Conservation (phyloP, 2,329 filamentous ascomycete genomes). For the Botrytis elliptica region DNA sequence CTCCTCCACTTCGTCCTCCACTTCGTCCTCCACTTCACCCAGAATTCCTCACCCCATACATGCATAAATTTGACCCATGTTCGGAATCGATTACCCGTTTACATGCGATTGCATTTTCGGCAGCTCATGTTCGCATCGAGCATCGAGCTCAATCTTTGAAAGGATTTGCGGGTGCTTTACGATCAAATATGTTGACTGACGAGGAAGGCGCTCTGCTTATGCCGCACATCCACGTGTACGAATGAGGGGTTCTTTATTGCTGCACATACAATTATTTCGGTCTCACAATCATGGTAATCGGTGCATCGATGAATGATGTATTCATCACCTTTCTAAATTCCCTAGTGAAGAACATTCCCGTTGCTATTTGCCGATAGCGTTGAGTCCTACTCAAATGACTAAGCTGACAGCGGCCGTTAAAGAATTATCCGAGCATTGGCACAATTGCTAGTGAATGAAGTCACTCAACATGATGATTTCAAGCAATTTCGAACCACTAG, state of each 20-base stretch:
- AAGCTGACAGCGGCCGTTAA: neutral
- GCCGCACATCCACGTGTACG: slow-evolving; percentile 1
- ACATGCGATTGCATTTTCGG: neutral
- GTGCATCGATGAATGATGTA: neutral
- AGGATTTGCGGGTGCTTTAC: neutral
- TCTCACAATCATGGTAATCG: neutral
- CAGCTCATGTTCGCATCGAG: neutral
- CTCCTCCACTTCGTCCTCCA: neutral
- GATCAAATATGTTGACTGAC: neutral
- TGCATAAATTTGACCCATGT: neutral
- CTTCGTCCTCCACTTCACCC: neutral
- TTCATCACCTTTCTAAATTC: neutral
- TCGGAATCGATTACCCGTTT: neutral
- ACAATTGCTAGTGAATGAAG: neutral
- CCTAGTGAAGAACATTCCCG: neutral
- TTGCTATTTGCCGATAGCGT: slow-evolving; percentile 7
- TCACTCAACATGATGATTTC: neutral
- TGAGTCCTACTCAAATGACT: neutral
- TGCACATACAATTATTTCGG: neutral
- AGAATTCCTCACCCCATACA: neutral
- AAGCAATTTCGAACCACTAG: neutral
- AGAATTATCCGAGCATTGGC: neutral
- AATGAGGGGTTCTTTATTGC: neutral
- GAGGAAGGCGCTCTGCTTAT: neutral
- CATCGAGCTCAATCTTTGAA: neutral